A percentile compares a stretch with the other conserved stretches of the same genome.
Evolutionary conservation across 2,329 filamentous ascomycete genomes (phyloP).

Genomic region (Diplocarpon mali): DNA sequence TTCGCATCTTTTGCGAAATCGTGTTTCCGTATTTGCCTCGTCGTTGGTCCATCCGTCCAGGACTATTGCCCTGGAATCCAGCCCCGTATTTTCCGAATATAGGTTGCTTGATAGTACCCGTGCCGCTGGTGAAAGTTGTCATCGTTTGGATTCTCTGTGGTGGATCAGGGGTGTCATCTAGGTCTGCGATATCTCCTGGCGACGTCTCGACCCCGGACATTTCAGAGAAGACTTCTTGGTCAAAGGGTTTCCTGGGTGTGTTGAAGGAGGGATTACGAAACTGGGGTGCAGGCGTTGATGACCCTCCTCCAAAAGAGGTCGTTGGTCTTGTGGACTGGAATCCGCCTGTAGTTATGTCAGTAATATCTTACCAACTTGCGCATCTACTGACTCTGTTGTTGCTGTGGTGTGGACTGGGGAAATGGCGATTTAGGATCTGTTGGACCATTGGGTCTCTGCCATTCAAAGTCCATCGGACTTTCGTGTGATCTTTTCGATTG

Average conservation of each 20-base stretch:
- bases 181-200: constrained; percentile 44
- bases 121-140: constrained; percentile 37
- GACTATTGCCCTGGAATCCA: constrained; percentile 30
- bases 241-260: constrained; percentile 47
- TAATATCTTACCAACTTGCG: neutral
- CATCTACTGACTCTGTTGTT: constrained; percentile 18
- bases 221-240: constrained; percentile 43
- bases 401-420: constrained; percentile 30
- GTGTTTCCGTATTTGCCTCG: constrained; percentile 37
- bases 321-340: constrained; percentile 32
- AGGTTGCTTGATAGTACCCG: constrained; percentile 35
- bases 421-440: constrained; percentile 53
- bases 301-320: constrained; percentile 35
- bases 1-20: constrained; percentile 38
- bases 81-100: constrained; percentile 33
- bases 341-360: constrained; percentile 15
- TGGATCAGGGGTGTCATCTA: constrained; percentile 36
- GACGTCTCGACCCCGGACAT: constrained; percentile 48
- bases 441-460: constrained; percentile 41
- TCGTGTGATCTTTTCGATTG: constrained; percentile 43
- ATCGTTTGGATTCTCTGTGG: constrained; percentile 41
- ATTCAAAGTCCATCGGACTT: constrained; percentile 58
- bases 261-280: constrained; percentile 56
- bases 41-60: constrained; percentile 56
- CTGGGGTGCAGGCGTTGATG: constrained; percentile 32